Conservation (phyloP, 2,329 filamentous ascomycete genomes). For the Alternaria hordeiaustralica region DNA sequence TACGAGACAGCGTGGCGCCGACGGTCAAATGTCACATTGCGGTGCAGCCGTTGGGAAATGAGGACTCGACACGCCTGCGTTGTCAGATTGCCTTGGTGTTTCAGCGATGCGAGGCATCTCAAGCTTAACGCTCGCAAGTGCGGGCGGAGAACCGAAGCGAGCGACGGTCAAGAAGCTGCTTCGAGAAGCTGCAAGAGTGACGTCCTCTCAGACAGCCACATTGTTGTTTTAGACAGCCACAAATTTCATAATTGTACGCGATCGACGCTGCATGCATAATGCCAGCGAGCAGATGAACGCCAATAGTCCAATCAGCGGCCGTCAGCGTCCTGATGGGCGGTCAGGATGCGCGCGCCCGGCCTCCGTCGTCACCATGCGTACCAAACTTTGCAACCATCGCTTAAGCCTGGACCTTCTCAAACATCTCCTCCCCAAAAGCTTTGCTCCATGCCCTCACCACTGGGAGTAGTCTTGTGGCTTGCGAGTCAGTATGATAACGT, state of each 20-base stretch:
- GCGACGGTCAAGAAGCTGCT: background rate
- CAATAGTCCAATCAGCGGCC: conserved; percentile 7
- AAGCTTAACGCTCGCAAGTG: conserved; percentile 7
- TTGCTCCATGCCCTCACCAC: background rate
- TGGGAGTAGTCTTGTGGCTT: background rate
- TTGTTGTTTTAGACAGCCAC: background rate
- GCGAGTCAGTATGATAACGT: conserved; percentile 2
- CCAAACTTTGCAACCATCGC: conserved; percentile 2
- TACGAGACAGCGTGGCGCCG: conserved; percentile 1
- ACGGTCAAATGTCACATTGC: conserved; percentile 9
- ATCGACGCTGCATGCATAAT: conserved; percentile 8
- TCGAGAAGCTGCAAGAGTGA: conserved; percentile 18
- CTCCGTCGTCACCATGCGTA: conserved; percentile 2
- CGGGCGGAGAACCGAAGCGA: conserved; percentile 1
- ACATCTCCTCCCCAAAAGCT: background rate
- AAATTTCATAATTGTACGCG: background rate
- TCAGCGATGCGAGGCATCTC: background rate
- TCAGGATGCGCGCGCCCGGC: background rate
- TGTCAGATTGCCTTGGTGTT: background rate
- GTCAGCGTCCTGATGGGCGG: conserved; percentile 1
- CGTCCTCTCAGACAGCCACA: conserved; percentile 39
- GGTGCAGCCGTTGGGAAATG: conserved; percentile 7
- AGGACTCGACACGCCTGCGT: conserved; percentile 8
- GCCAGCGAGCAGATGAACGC: background rate
- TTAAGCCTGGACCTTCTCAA: background rate